These are phyloP conservation scores for Rhodamnia argentea DNA, from an alignment of 345 rosid species.

Conservation along the genomic window DNA sequence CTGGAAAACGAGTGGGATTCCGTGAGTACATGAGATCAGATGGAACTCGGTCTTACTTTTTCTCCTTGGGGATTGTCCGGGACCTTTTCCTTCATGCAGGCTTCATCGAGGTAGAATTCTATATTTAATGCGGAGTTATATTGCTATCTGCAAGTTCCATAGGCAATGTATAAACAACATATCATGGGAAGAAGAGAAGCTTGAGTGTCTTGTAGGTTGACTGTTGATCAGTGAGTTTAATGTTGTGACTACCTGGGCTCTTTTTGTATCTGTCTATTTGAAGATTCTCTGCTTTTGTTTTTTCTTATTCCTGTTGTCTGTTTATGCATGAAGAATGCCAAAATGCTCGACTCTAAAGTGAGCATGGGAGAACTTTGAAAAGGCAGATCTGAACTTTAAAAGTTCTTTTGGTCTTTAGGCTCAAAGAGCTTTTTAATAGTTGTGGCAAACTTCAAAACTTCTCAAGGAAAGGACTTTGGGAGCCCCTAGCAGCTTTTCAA, in stretches of 20 bases:
- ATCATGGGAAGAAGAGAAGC: not conserved
- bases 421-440: not conserved
- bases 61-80: slow-evolving; percentile 49
- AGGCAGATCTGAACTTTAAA: not conserved
- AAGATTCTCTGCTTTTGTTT: not conserved
- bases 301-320: not conserved
- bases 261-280: not conserved
- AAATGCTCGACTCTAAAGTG: not conserved
- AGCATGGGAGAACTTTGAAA: not conserved
- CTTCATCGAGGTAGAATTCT: slow-evolving; percentile 51
- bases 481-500: not conserved
- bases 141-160: not conserved
- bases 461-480: not conserved
- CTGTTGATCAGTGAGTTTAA: not conserved
- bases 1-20: slow-evolving; percentile 60
- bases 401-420: not conserved
- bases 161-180: not conserved
- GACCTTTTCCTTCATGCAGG: slow-evolving; percentile 57
- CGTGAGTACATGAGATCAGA: slow-evolving; percentile 73
- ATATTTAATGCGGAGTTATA: not conserved
- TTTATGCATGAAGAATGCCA: not conserved
- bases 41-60: slow-evolving; percentile 86
- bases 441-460: not conserved
- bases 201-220: not conserved
- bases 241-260: not conserved